Evolutionary conservation across 805 yeast genomes (phyloP).

Genomic region (Metschnikowia kunwiensis): DNA sequence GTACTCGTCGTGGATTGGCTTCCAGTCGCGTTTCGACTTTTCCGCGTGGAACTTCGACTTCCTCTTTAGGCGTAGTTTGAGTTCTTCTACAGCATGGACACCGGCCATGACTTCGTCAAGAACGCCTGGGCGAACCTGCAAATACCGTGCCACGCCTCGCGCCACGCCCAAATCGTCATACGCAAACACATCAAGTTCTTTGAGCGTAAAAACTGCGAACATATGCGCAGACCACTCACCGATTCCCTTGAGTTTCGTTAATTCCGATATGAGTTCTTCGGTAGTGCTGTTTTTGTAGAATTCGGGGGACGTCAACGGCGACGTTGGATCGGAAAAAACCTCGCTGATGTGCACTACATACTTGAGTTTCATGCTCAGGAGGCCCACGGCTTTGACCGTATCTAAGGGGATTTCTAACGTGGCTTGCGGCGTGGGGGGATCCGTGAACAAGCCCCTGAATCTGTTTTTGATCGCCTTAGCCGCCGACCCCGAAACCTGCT

Average conservation of each 20-base stretch:
- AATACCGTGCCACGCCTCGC: slow-evolving; percentile 69
- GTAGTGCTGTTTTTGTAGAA: slow-evolving; percentile 39
- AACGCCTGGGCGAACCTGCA: slow-evolving; percentile 51
- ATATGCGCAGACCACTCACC: slow-evolving; percentile 89
- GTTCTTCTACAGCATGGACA: slow-evolving; percentile 32
- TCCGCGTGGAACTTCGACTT: slow-evolving; percentile 37
- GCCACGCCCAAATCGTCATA: slow-evolving; percentile 81
- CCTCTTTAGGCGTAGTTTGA: slow-evolving; percentile 28
- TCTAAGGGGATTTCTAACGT: slow-evolving; percentile 44
- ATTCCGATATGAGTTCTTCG: slow-evolving; percentile 46
- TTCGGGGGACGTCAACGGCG: slow-evolving; percentile 29
- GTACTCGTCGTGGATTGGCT: slow-evolving; percentile 57
- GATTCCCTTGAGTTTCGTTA: slow-evolving; percentile 62
- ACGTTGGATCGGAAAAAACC: slow-evolving; percentile 43
- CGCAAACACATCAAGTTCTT: slow-evolving; percentile 68
- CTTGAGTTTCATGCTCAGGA: slow-evolving; percentile 63
- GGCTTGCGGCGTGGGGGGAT: slow-evolving; percentile 51
- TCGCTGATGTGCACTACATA: slow-evolving; percentile 57
- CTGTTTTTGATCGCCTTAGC: slow-evolving; percentile 60
- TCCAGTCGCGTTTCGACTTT: slow-evolving; percentile 57
- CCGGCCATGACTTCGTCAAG: slow-evolving; percentile 40
- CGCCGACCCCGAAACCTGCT: slow-evolving; percentile 79
- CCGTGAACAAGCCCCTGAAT: slow-evolving; percentile 34
- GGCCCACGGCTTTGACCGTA: slow-evolving; percentile 58
- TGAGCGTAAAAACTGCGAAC: slow-evolving; percentile 73